Evolutionary conservation across 495 filamentous ascomycete species (phyloP), one percentile per base, ranked within the genome.

Genomic region (Saxispiralis lemnorum): DNA sequence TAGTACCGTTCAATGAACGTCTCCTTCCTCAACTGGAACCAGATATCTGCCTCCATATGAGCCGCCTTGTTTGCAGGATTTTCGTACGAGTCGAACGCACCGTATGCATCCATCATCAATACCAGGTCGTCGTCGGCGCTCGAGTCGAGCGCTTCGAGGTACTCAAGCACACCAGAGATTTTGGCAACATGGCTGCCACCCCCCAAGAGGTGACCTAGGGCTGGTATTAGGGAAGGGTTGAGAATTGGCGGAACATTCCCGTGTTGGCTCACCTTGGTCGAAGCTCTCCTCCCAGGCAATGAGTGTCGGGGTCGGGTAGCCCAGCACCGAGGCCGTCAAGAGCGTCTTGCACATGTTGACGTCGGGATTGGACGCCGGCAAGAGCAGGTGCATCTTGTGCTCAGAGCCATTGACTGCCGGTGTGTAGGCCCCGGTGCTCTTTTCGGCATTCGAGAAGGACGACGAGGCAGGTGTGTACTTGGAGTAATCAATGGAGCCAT

Each of bases 11-110:
- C 53, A 2, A 80, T 65, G 46, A 75, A 51, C 12, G 78, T 58
- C 31, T 75, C 66, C 1, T 72, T 63, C 1, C 73, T 73, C 15
- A 80, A 56, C 54, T 80, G 76, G 53, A 80, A 76, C 61, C 70
- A 46, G 21, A 39, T 40, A 31, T 46, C 44, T 28, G 24, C 24
- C 24, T 28, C 24, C 34, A 35, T 14, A 35, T 35, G 34, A 35
- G 34, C 16, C 16, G 13, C n/a, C 34, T 35, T 35, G 16, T 35
- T 35, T 12, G n/a, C 34, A 35, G 34, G 34, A 17, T 35, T 35
- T 4, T 35, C 34, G 16, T 35, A 35, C n/a, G 13, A 35, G 16
- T 35, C 16, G 34, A 35, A 72, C 0, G 63, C 59, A 46, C 78
- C 71, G 31, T 60, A 53, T 14, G 67, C 69, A 53, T 78, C 73